phyloP scores from a whole-genome alignment of 352 stramenopile species.

The Phytophthora niederhauseri region DNA sequence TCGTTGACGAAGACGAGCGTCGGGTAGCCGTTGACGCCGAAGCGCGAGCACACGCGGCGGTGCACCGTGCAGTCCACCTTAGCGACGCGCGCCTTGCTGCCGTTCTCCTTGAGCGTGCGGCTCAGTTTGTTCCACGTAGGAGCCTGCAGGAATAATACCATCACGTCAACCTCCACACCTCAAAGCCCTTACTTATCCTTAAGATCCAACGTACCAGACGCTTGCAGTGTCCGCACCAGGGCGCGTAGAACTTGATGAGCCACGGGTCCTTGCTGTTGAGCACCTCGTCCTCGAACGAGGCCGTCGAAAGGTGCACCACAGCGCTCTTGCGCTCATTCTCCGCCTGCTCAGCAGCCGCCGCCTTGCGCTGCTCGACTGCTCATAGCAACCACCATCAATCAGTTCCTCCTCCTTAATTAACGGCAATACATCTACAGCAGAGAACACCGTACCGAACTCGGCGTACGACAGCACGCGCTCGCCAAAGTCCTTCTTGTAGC shows the following conservation, averaged over 20 bases:
- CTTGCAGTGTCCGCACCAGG: slow-evolving; percentile 85
- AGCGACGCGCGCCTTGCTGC: slow-evolving; percentile 58
- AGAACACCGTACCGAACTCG: slow-evolving; percentile 41
- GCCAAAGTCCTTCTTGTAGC: slow-evolving; percentile 76
- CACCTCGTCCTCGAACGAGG: slow-evolving; percentile 63
- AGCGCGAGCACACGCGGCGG: slow-evolving; percentile 83
- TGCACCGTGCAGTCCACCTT: slow-evolving; percentile 86
- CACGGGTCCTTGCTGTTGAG: slow-evolving; percentile 65
- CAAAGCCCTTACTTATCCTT: background rate
- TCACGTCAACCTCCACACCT: background rate
- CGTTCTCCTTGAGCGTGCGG: slow-evolving; percentile 63
- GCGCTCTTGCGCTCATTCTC: slow-evolving; percentile 59
- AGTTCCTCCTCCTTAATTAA: background rate
- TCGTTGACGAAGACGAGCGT: slow-evolving; percentile 80
- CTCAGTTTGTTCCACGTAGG: slow-evolving; percentile 82
- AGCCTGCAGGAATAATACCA: slow-evolving; percentile 14
- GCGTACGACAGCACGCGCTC: slow-evolving; percentile 60
- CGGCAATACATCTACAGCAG: background rate
- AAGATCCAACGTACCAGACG: slow-evolving; percentile 55
- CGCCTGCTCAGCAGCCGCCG: slow-evolving; percentile 48
- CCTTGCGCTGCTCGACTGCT: slow-evolving; percentile 39
- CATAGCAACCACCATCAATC: background rate
- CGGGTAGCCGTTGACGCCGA: slow-evolving; percentile 81
- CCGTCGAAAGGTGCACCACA: slow-evolving; percentile 59
- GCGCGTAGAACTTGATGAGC: slow-evolving; percentile 87